Conservation (phyloP, 1,284 basidiomycete genomes). For the Pulchroboletus neoregius region DNA sequence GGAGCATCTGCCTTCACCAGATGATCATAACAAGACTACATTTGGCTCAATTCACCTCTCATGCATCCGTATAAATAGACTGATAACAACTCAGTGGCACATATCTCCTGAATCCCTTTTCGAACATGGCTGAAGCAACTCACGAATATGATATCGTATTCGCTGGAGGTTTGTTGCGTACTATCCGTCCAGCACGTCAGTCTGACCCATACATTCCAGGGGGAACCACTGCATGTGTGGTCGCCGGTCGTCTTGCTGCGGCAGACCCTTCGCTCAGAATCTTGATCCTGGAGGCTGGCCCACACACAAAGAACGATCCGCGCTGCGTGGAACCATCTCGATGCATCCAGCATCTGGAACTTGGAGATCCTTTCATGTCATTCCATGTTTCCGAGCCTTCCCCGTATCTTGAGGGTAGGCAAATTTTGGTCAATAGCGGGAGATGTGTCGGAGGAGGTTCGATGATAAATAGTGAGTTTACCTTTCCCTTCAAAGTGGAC, state of each 20-base stretch:
- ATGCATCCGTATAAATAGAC: slow-evolving; percentile 10
- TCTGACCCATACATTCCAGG: slow-evolving; percentile 29
- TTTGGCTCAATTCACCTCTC: neutral
- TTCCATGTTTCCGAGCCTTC: slow-evolving; percentile 42
- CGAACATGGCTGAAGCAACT: slow-evolving; percentile 8
- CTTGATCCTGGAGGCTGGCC: slow-evolving; percentile 41
- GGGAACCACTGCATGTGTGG: slow-evolving; percentile 41
- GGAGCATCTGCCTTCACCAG: too few species aligned
- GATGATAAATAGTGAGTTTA: slow-evolving; percentile 49
- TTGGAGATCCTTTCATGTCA: slow-evolving; percentile 36
- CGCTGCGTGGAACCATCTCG: slow-evolving; percentile 34
- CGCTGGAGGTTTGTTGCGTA: slow-evolving; percentile 26
- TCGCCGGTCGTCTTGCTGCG: slow-evolving; percentile 41
- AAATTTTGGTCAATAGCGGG: slow-evolving; percentile 42
- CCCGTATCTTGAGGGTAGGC: slow-evolving; percentile 41
- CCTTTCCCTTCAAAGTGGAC: neutral
- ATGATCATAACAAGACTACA: too few species aligned
- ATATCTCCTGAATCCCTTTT: neutral
- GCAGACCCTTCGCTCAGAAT: slow-evolving; percentile 41
- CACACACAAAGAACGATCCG: slow-evolving; percentile 31
- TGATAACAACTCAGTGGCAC: neutral
- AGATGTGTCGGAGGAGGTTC: slow-evolving; percentile 58
- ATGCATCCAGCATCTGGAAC: slow-evolving; percentile 28
- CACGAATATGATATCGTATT: slow-evolving; percentile 28
- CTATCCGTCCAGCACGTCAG: slow-evolving; percentile 2